Percentiles rank a stretch among this genome's conserved stretches.
Evolutionary conservation across 1,284 basidiomycete species (phyloP).

Genomic region (Sanghuangporus baumii): DNA sequence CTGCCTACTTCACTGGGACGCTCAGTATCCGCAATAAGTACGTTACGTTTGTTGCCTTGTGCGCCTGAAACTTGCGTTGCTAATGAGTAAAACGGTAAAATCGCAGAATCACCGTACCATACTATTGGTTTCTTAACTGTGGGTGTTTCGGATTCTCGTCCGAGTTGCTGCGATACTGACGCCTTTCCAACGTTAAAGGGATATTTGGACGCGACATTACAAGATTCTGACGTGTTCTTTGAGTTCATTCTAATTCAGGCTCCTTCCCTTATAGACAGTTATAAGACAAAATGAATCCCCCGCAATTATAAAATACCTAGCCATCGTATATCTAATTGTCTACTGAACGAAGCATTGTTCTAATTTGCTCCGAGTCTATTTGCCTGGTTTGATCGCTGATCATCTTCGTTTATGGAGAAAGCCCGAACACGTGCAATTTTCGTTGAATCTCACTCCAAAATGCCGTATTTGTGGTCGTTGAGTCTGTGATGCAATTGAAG

Average conservation of each 20-base stretch:
- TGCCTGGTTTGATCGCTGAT: too few species aligned
- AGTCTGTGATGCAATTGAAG: too few species aligned
- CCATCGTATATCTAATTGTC: background rate
- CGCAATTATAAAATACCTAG: background rate
- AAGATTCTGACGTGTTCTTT: conserved; percentile 47
- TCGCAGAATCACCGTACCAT: conserved; percentile 61
- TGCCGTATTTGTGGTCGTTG: too few species aligned
- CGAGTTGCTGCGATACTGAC: conserved; percentile 25
- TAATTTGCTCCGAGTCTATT: too few species aligned
- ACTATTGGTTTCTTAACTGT: conserved; percentile 68
- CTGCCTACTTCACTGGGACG: conserved; percentile 76
- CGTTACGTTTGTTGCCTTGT: conserved; percentile 16
- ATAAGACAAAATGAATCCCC: background rate
- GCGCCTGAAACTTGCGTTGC: background rate
- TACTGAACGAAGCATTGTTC: too few species aligned
- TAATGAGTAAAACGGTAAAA: background rate
- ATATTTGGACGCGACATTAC: conserved; percentile 80
- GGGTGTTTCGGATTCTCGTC: conserved; percentile 19
- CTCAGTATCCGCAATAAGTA: conserved; percentile 74
- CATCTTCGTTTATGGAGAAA: too few species aligned
- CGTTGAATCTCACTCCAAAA: too few species aligned
- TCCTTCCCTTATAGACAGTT: background rate
- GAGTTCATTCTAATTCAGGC: background rate
- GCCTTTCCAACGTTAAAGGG: conserved; percentile 36
- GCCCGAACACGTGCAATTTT: too few species aligned